These are phyloP conservation scores for Pseudoneurospora amorphoporcata DNA, from an alignment of 495 filamentous ascomycete species.

Conservation along the genomic window DNA sequence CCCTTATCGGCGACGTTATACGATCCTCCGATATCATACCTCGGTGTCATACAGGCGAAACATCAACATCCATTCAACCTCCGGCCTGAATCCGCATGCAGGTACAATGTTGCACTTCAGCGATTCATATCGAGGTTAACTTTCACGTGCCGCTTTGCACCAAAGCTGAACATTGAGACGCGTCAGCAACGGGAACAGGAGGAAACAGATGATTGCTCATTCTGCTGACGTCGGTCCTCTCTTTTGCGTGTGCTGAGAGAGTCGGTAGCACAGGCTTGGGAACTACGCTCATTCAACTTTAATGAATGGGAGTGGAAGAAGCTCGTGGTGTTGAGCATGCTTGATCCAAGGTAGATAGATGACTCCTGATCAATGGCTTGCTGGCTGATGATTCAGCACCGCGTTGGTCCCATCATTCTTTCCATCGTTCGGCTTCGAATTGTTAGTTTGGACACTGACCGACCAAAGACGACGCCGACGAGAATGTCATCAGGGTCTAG, in stretches of 20 bases:
- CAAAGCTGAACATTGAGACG: not conserved
- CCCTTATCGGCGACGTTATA: not conserved
- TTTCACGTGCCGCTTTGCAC: not conserved
- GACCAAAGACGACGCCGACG: not conserved
- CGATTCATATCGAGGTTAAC: not conserved
- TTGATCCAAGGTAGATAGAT: not conserved
- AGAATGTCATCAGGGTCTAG: not conserved
- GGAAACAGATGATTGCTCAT: not conserved
- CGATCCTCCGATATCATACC: not conserved
- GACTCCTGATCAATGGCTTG: not conserved
- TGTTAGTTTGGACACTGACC: not conserved
- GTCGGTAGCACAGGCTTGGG: not conserved
- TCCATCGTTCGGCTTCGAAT: not conserved
- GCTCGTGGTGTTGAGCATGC: not conserved
- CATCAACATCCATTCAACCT: not conserved
- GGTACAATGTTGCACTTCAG: not conserved
- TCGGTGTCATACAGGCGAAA: not conserved
- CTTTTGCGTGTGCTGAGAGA: not conserved
- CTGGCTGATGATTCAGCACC: not conserved
- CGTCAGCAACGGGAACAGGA: not conserved
- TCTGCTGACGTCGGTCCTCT: too few species aligned
- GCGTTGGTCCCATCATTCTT: not conserved
- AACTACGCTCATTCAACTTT: not conserved
- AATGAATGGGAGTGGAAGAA: not conserved
- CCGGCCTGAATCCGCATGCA: not conserved